phyloP scores from a whole-genome alignment of 441 rosid genomes.

The Arabidopsis lyrata region DNA sequence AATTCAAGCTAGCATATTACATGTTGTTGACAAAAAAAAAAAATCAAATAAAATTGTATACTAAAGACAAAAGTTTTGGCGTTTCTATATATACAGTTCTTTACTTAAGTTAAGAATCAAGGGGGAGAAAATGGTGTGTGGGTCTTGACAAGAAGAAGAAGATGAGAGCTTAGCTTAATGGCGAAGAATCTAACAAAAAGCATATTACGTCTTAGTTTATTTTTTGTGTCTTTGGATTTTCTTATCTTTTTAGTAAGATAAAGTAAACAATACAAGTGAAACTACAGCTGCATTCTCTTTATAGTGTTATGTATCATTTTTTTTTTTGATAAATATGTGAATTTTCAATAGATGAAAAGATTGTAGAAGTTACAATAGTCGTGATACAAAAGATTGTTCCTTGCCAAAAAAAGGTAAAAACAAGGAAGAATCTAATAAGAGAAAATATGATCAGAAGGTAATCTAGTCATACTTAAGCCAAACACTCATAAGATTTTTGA shows the following conservation, averaged over 20 bases:
- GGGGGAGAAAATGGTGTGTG: conserved; percentile 33
- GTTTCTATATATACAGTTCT: not conserved
- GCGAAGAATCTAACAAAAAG: conserved; percentile 68
- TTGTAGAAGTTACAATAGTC: too few relatives aligned
- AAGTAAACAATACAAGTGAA: conserved; percentile 44
- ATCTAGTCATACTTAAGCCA: too few relatives aligned
- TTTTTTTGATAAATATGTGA: too few relatives aligned
- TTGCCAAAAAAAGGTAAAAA: too few relatives aligned
- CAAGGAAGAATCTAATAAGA: too few relatives aligned
- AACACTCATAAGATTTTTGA: too few relatives aligned
- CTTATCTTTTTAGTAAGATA: conserved; percentile 40
- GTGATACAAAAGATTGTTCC: too few relatives aligned
- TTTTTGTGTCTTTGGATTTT: conserved; percentile 16
- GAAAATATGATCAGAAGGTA: too few relatives aligned
- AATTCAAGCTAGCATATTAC: not conserved
- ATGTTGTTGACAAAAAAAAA: not conserved
- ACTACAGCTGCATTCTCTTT: conserved; percentile 40
- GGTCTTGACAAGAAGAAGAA: conserved; percentile 31
- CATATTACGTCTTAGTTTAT: conserved; percentile 8
- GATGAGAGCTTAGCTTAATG: conserved; percentile 73
- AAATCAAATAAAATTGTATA: not conserved
- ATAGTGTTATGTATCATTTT: not conserved
- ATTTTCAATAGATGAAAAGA: too few relatives aligned
- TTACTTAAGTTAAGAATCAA: not conserved
- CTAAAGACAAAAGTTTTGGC: not conserved